Conservation (phyloP, 1,139 yeast species). For the Saccharomyces pastorianus region DNA sequence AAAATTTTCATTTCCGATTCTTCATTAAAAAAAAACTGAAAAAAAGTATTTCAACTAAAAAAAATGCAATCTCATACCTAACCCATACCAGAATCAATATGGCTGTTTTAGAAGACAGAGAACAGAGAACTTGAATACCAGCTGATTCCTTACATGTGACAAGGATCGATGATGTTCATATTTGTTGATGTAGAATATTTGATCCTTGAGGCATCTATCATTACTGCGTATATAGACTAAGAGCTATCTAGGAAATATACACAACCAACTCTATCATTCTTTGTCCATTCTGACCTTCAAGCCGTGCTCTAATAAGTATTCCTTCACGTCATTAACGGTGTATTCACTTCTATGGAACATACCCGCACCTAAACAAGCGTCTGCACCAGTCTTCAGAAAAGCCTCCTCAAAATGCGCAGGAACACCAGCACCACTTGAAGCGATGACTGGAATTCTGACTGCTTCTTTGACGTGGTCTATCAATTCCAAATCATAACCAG, state of each 20-base stretch:
- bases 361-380: conserved; percentile 97
- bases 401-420: conserved; percentile 88
- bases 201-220: neutral
- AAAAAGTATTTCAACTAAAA: no score
- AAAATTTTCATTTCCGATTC: neutral
- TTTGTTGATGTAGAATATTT: neutral
- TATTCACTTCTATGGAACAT: conserved; percentile 93
- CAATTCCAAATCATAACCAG: conserved; percentile 84
- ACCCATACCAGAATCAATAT: no score
- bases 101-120: no score
- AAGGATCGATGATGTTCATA: no score
- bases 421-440: conserved; percentile 93
- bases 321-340: conserved; percentile 76
- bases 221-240: neutral
- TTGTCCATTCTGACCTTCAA: conserved; percentile 44
- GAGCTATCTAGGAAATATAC: neutral
- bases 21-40: neutral
- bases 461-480: conserved; percentile 66
- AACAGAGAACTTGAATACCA: no score
- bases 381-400: conserved; percentile 69
- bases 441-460: conserved; percentile 85
- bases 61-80: no score
- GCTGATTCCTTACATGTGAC: no score
- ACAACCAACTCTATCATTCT: neutral
- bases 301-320: conserved; percentile 45